phyloP scores from a whole-genome alignment of 306 rosid species.

The Hippophae gyantsensis region DNA sequence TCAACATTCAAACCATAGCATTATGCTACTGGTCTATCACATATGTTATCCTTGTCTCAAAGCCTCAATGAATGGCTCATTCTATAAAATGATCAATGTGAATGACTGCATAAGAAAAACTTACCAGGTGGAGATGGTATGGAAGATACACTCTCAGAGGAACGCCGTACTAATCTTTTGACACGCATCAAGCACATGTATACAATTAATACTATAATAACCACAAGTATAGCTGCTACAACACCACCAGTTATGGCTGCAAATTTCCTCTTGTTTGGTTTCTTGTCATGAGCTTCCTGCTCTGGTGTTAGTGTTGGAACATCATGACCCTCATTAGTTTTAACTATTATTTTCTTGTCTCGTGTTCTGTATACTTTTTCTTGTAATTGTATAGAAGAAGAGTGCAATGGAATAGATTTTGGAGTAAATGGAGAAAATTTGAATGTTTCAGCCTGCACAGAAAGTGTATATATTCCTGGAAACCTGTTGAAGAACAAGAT shows the following conservation, averaged over 20 bases:
- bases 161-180: slow-evolving; percentile 28
- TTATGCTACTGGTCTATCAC: no score
- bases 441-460: slow-evolving; percentile 12
- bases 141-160: slow-evolving; percentile 57
- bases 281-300: slow-evolving; percentile 27
- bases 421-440: slow-evolving; percentile 8
- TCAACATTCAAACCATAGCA: no score
- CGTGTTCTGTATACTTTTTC: slow-evolving; percentile 15
- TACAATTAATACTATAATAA: slow-evolving; percentile 27
- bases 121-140: slow-evolving; percentile 47
- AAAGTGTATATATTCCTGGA: slow-evolving; percentile 15
- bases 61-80: neutral
- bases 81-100: neutral
- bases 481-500: slow-evolving; percentile 16
- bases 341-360: slow-evolving; percentile 24
- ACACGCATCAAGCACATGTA: slow-evolving; percentile 38
- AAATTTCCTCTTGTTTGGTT: slow-evolving; percentile 20
- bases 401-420: slow-evolving; percentile 6
- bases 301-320: slow-evolving; percentile 42
- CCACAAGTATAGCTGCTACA: slow-evolving; percentile 34
- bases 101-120: neutral
- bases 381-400: slow-evolving; percentile 12
- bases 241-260: slow-evolving; percentile 40
- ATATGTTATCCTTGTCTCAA: neutral
- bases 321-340: slow-evolving; percentile 26